Percentiles rank a stretch among this genome's conserved stretches.
Conservation (phyloP, 805 yeast genomes). For the Lipomyces oligophaga region DNA sequence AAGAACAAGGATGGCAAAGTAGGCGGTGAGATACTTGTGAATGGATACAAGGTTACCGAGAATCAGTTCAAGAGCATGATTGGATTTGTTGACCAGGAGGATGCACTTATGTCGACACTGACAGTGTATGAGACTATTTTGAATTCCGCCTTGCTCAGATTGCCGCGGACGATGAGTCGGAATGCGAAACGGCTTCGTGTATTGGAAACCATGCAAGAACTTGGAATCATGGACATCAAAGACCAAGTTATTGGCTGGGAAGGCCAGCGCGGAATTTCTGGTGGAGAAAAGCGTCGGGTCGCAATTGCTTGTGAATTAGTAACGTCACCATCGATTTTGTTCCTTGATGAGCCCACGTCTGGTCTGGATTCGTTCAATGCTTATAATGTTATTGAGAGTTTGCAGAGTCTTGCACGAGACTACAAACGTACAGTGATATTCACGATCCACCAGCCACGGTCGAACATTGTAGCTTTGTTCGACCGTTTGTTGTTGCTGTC, state of each 20-base stretch:
- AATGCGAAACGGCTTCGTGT: constrained; percentile 74
- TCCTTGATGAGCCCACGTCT: constrained; percentile 90
- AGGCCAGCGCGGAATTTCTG: constrained; percentile 85
- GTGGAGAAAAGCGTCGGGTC: constrained; percentile 88
- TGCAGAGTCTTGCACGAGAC: constrained; percentile 73
- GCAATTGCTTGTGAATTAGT: constrained; percentile 92
- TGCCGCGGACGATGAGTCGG: constrained; percentile 76
- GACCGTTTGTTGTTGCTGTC: constrained; percentile 78
- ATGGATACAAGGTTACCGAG: constrained; percentile 50
- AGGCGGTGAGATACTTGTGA: constrained; percentile 66
- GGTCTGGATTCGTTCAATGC: constrained; percentile 96
- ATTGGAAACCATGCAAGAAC: constrained; percentile 75
- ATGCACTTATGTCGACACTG: constrained; percentile 80
- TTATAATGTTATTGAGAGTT: constrained; percentile 78
- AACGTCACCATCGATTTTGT: constrained; percentile 77
- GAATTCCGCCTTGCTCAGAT: constrained; percentile 81
- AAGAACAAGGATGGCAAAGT: constrained; percentile 75
- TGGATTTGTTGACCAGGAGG: constrained; percentile 97
- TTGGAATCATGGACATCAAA: constrained; percentile 75
- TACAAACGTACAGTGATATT: constrained; percentile 84
- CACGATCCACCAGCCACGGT: constrained; percentile 95
- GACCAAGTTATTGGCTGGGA: constrained; percentile 87
- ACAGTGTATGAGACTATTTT: constrained; percentile 95
- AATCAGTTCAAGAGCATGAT: constrained; percentile 59
- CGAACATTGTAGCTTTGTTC: constrained; percentile 88